Evolutionary conservation across 116 monocot genomes (phyloP), one percentile per base, ranked within the genome.

Genomic region (Cymodocea nodosa): DNA sequence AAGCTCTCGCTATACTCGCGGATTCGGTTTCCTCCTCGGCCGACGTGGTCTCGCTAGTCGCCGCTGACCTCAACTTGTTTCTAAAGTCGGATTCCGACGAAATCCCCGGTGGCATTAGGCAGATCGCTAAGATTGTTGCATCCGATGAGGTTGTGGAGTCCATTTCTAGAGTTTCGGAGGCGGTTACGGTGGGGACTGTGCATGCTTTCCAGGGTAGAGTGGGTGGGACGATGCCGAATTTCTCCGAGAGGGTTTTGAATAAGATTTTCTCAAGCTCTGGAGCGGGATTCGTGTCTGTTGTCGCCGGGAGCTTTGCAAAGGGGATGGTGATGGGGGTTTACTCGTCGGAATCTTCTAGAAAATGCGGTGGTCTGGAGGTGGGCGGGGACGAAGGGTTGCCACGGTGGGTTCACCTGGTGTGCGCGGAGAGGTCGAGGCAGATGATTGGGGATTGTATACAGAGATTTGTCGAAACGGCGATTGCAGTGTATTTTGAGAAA

Each of bases 31-130:
- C 79, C 49, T 64, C 78, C 52, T 72, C 79, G 11, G 78, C 85
- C 34, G 83, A 81, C 17, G 68, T 83, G 50, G 56, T 85, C 37
- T 63, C 58, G 34, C 60, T 86, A 15, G 70, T 91, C 50, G 78
- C 86, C 13, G 62, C 70, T 54, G 97, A 98, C 55, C 66, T 98
- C n/a, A 82, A 78, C 51, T 75, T 51, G 0, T 98, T 98, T 72
- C 81, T 98, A 23, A 73, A 70, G 8, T 86, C 92, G 52, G 92
- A 86, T 9, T 80, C 88, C 53, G 79, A 86, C 73, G 82, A 82
- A 23, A 77, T 98, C n/a, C 92, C 98, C 19, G 8, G 23, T 14
- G 78, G 75, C 60, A 55, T 98, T 25, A 76, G 17, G 54, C 98
- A 98, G 63, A 15, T 86, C 34, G 78, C 82, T 20, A 98, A 89